Conservation (phyloP, 768 basidiomycete species). For the Ramaria sp. region DNA sequence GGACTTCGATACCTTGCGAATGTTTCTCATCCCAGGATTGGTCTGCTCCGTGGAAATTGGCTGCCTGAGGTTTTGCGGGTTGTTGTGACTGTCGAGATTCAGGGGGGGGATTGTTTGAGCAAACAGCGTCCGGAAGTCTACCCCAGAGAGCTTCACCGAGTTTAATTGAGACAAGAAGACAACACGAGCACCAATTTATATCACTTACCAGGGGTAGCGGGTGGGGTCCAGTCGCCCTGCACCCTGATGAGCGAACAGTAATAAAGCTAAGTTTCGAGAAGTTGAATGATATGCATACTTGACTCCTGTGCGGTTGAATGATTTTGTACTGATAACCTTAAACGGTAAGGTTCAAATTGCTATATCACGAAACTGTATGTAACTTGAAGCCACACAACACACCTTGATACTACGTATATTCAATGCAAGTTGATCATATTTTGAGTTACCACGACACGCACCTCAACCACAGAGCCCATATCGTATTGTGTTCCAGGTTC, state of each 20-base stretch:
- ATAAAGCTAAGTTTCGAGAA: not conserved
- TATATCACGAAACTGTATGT: not conserved
- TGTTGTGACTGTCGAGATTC: constrained; percentile 21
- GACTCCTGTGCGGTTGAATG: constrained; percentile 60
- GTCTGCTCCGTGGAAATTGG: constrained; percentile 13
- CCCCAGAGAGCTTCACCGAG: constrained; percentile 48
- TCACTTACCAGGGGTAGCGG: constrained; percentile 29
- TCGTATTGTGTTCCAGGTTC: constrained; percentile 53
- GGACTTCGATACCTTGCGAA: constrained; percentile 19
- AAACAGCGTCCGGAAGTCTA: constrained; percentile 25
- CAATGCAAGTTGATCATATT: not conserved
- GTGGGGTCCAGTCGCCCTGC: constrained; percentile 61
- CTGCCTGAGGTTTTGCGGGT: constrained; percentile 13
- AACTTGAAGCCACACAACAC: not conserved
- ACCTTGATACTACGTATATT: constrained; percentile 3
- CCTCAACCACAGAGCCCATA: constrained; percentile 44
- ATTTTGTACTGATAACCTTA: constrained; percentile 52
- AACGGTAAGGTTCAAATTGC: not conserved
- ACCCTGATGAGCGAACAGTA: constrained; percentile 1
- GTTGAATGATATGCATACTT: constrained; percentile 31
- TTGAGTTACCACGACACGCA: constrained; percentile 15
- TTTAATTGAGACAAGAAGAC: not conserved
- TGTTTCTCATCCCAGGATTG: constrained; percentile 13
- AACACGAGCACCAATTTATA: not conserved
- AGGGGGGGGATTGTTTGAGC: not conserved